phyloP scores from a whole-genome alignment of 2,329 filamentous ascomycete species.

The Juglanconis juglandina region DNA sequence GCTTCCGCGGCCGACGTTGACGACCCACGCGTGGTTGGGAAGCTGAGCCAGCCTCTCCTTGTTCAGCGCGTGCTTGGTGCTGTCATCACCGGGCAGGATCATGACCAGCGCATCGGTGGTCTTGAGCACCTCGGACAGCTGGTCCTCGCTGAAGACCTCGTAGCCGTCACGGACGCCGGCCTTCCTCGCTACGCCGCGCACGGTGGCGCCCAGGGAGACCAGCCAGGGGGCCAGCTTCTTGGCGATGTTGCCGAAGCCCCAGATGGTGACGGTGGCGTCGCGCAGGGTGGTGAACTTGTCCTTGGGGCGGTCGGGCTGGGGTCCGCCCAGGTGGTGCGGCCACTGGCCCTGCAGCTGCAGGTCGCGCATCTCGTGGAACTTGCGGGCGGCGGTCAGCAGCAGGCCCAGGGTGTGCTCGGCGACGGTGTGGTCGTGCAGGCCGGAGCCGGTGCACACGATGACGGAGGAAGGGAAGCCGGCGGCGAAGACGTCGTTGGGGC shows the following conservation, averaged over 20 bases:
- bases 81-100: constrained; percentile 58
- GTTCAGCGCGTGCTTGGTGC: constrained; percentile 54
- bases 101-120: constrained; percentile 64
- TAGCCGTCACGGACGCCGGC: constrained; percentile 56
- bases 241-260: constrained; percentile 67
- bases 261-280: constrained; percentile 56
- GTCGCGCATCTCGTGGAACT: constrained; percentile 62
- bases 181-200: constrained; percentile 55
- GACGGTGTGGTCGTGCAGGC: constrained; percentile 62
- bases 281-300: constrained; percentile 55
- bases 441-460: constrained; percentile 58
- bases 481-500: constrained; percentile 61
- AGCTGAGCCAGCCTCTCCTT: constrained; percentile 49
- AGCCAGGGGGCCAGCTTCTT: constrained; percentile 56
- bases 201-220: constrained; percentile 52
- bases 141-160: constrained; percentile 54
- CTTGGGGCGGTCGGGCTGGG: constrained; percentile 54
- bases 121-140: constrained; percentile 49
- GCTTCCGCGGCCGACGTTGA: constrained; percentile 44
- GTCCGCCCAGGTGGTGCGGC: constrained; percentile 59
- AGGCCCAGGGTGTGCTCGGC: constrained; percentile 62
- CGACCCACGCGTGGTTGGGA: constrained; percentile 55
- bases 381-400: constrained; percentile 51
- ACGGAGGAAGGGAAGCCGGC: constrained; percentile 57
- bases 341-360: constrained; percentile 55